A percentile compares a stretch with the other conserved stretches of the same genome.
phyloP scores from a whole-genome alignment of 108 stramenopile species.

The Hondaea fermentalgiana region DNA sequence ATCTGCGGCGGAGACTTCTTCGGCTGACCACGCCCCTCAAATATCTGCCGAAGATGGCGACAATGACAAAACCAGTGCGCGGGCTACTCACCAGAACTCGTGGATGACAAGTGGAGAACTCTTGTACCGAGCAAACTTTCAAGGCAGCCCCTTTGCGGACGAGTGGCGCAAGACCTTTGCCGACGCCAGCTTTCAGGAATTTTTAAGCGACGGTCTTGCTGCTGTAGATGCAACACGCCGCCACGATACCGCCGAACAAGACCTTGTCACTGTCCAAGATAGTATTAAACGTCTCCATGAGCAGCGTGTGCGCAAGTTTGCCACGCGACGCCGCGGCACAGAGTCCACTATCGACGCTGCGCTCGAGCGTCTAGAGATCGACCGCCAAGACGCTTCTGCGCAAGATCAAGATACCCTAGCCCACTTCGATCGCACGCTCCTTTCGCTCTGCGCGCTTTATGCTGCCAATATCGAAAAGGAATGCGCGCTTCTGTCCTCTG shows the following conservation, averaged over 20 bases:
- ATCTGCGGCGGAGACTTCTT: too few species aligned
- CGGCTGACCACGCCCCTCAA: background rate
- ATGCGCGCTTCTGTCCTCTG: background rate
- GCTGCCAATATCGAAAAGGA: background rate
- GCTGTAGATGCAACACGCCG: background rate
- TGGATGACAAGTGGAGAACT: constrained; percentile 2
- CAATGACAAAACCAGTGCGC: background rate
- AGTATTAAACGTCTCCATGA: background rate
- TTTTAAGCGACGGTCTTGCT: background rate
- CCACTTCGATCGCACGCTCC: background rate
- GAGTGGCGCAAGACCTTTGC: background rate
- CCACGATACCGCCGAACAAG: background rate
- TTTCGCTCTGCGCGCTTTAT: background rate
- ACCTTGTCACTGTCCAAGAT: background rate
- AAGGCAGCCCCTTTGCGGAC: background rate
- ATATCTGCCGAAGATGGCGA: background rate
- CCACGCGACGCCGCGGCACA: background rate
- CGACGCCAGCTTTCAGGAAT: background rate
- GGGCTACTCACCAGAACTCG: background rate
- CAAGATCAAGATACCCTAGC: background rate
- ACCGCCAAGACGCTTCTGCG: background rate
- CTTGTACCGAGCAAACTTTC: background rate
- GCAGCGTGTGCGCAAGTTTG: background rate
- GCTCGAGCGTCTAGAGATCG: background rate
- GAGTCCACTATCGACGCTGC: background rate